Percentiles rank a stretch among this genome's conserved stretches.
Conservation (phyloP, 2,329 filamentous ascomycete species). For the Stylonectria norvegica region DNA sequence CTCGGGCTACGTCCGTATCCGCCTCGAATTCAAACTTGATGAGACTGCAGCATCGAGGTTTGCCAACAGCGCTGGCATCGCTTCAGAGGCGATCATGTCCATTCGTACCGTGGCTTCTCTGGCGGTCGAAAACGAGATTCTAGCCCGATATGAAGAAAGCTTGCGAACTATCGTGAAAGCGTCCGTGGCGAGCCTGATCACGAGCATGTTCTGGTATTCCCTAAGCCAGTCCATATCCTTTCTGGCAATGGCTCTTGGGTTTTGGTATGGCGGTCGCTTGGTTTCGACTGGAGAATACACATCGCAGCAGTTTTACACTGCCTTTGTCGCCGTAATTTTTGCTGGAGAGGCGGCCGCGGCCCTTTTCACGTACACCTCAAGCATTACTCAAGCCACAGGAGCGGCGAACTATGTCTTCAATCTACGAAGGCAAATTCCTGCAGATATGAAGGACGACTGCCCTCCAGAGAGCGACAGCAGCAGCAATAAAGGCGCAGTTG, state of each 20-base stretch:
- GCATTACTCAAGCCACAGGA: conserved; percentile 43
- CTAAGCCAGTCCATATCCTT: conserved; percentile 28
- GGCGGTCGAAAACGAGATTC: conserved; percentile 34
- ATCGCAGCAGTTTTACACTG: conserved; percentile 38
- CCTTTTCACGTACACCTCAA: conserved; percentile 38
- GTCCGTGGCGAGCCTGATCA: conserved; percentile 8
- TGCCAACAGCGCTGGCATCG: conserved; percentile 40
- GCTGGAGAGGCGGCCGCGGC: conserved; percentile 29
- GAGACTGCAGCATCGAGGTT: conserved; percentile 33
- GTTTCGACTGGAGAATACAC: conserved; percentile 35
- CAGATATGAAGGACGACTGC: not conserved
- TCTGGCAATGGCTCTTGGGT: conserved; percentile 32
- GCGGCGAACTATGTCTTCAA: conserved; percentile 45
- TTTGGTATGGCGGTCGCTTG: conserved; percentile 31
- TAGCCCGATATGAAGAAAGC: conserved; percentile 32
- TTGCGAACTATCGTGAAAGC: conserved; percentile 25
- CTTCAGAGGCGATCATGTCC: conserved; percentile 43
- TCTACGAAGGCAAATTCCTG: conserved; percentile 24
- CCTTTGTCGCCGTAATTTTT: conserved; percentile 41
- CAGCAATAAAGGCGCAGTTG: not conserved
- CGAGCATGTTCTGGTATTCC: conserved; percentile 14
- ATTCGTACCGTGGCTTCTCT: conserved; percentile 44
- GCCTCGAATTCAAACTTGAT: conserved; percentile 41
- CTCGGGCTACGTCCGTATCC: conserved; percentile 40
- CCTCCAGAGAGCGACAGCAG: not conserved